A percentile compares a stretch with the other conserved stretches of the same genome.
These are phyloP conservation scores for Hypoxylon sp. DNA, from an alignment of 2,329 filamentous ascomycete species.

Conservation along the genomic window DNA sequence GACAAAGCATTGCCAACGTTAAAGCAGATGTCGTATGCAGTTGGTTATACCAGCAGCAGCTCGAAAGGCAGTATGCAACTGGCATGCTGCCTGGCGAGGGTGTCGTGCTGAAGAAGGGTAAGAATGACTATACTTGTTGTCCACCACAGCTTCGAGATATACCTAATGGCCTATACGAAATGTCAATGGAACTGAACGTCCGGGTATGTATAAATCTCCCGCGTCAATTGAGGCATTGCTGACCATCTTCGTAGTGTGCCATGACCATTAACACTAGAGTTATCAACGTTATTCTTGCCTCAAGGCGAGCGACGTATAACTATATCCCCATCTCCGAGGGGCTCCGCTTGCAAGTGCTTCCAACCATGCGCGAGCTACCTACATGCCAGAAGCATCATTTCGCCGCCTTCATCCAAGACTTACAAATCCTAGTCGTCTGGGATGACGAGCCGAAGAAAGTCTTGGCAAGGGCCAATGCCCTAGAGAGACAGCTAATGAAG, in stretches of 20 bases:
- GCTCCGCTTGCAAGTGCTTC: constrained; percentile 69
- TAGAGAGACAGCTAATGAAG: constrained; percentile 63
- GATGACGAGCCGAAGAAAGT: constrained; percentile 68
- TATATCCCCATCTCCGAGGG: constrained; percentile 67
- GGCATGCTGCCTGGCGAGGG: constrained; percentile 51
- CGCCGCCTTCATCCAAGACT: constrained; percentile 69
- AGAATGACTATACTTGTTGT: constrained; percentile 51
- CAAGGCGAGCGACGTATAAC: constrained; percentile 54
- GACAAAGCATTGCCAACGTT: constrained; percentile 59
- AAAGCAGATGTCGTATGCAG: constrained; percentile 70
- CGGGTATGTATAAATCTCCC: constrained; percentile 43
- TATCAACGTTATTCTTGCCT: constrained; percentile 65
- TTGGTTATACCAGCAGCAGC: constrained; percentile 69
- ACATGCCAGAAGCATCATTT: constrained; percentile 71
- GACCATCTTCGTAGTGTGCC: constrained; percentile 59
- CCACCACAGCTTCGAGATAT: constrained; percentile 50
- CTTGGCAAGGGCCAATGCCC: constrained; percentile 58
- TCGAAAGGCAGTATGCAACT: constrained; percentile 56
- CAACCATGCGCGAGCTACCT: constrained; percentile 63
- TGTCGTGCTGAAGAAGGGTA: constrained; percentile 52
- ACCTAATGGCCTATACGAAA: constrained; percentile 48
- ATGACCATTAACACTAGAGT: constrained; percentile 74
- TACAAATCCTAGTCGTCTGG: constrained; percentile 68
- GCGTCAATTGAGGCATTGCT: constrained; percentile 10
- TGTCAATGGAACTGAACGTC: constrained; percentile 52